Evolutionary conservation across 202 grass and related monocot genomes (phyloP), one percentile per base, ranked within the genome.

Genomic region (Dendrocalamus latiflorus): DNA sequence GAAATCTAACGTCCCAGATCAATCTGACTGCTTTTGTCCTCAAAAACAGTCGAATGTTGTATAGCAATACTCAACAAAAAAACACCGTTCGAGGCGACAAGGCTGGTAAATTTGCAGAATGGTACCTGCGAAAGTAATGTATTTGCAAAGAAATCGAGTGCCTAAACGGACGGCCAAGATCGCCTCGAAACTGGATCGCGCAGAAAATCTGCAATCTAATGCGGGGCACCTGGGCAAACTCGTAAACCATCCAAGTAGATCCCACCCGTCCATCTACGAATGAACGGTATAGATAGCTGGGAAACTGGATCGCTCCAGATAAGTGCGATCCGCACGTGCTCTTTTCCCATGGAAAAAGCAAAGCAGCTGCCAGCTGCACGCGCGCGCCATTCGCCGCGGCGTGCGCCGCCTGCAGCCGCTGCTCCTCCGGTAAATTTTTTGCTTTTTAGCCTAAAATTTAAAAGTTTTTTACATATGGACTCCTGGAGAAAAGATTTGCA

Each of bases 331-430:
- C 33, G 7, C 58, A 8, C 28, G 60, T 1, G 60, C 8, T 24
- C 24, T 15, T 16, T 64, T 37, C 1, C 72, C 4, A 89, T 86
- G 88, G 53, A 86, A 34, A 79, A 70, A 47, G 84, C 68, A 4
- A 90, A 16, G 84, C 83, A 48, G 51, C 84, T 90, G 8, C 88
- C 83, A n/a, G n/a, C n/a, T n/a, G n/a, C n/a, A n/a, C 85, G 85
- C 89, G 59, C 67, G 65, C 59, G 20, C 30, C 13, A 77, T 91
- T 66, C 89, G 89, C 34, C 15, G 44, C 51, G 65, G 81, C 49
- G 67, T 18, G 21, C 77, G 65, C 58, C 77, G 58, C 65, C 83
- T 75, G 34, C 88, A 90, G 79, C 80, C 80, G 83, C 61, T 87
- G 33, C 68, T 87, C n/a, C 84, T n/a, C n/a, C n/a, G n/a, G n/a